phyloP scores from a whole-genome alignment of 176 grass and related monocot genomes.

The Cenchrus fungigraminus region DNA sequence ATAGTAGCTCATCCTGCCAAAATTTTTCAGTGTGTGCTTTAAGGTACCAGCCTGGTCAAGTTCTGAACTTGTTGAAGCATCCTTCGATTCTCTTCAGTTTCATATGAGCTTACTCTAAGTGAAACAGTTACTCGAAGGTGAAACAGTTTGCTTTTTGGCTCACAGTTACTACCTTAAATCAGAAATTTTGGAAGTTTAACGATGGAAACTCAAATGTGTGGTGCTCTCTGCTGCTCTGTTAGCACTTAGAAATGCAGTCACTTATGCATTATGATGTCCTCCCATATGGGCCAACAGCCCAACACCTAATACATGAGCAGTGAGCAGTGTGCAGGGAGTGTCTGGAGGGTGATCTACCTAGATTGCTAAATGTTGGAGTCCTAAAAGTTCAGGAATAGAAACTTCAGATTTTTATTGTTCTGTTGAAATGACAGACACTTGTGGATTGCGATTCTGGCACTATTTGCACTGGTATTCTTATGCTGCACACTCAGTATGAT shows the following conservation, averaged over 20 bases:
- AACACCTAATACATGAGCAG: background rate
- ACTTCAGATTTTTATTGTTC: background rate
- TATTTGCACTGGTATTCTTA: background rate
- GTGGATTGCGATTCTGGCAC: background rate
- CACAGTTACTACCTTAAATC: background rate
- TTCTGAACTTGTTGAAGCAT: background rate
- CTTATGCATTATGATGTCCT: background rate
- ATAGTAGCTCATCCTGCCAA: slow-evolving; percentile 88
- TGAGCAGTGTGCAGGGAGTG: background rate
- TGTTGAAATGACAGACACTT: background rate
- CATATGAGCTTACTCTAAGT: background rate
- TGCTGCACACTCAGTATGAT: background rate
- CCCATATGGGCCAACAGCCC: background rate
- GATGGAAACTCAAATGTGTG: background rate
- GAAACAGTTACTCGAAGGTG: background rate
- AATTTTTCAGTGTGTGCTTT: background rate
- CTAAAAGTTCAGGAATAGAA: slow-evolving; percentile 9
- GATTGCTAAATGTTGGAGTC: background rate
- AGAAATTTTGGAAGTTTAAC: background rate
- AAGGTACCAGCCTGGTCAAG: background rate
- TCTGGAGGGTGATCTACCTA: background rate
- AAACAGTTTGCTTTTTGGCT: background rate
- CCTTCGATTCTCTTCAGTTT: background rate
- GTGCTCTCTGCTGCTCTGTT: background rate
- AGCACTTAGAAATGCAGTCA: background rate